Evolutionary conservation across 345 rosid genomes (phyloP), one percentile per base, ranked within the genome.

Genomic region (Salix udensis): DNA sequence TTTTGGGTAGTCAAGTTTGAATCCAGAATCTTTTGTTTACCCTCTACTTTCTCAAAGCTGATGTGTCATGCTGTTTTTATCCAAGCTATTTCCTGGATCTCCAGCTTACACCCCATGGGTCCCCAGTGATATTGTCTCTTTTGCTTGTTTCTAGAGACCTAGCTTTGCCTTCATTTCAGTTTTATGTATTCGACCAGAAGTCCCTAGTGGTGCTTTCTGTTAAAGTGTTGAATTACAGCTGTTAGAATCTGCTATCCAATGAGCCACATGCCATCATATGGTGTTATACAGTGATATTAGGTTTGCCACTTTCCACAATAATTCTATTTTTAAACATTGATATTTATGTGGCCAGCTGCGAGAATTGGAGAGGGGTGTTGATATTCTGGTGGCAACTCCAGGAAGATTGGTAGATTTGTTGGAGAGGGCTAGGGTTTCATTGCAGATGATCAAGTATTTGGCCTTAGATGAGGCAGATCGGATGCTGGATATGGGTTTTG

Each of bases 401-500:
- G 99, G 99, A 84, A 86, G 99, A 78, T 82, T 96, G 89, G 97
- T 93, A 12, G 98, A 95, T 80, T 80, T 95, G 86, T 85, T 96
- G 46, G 99, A 93, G 89, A 89, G 98, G 78, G 98, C 96, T 80
- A 89, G 97, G 86, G 99, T 96, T 68, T 96, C 99, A 2, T 80
- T 96, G 77, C 98, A 89, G 80, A 88, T 93, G 98, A 85, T 95
- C 82, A 91, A 88, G 81, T 95, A 86, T 70, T 85, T 95, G 83
- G 97, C 98, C 44, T 90, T 96, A 34, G 99, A 96, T 76, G 99
- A 96, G 85, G 99, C 99, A 26, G 99, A 96, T 86, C 88, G 99
- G 71, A 96, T 96, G 99, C 84, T 96, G 74, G 99, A 96, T 82
- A 96, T 96, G 99, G 99, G 99, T 76, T 96, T 96, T 88, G 99